Evolutionary conservation across 768 basidiomycete species (phyloP).

Genomic region (Boletus huronensis): DNA sequence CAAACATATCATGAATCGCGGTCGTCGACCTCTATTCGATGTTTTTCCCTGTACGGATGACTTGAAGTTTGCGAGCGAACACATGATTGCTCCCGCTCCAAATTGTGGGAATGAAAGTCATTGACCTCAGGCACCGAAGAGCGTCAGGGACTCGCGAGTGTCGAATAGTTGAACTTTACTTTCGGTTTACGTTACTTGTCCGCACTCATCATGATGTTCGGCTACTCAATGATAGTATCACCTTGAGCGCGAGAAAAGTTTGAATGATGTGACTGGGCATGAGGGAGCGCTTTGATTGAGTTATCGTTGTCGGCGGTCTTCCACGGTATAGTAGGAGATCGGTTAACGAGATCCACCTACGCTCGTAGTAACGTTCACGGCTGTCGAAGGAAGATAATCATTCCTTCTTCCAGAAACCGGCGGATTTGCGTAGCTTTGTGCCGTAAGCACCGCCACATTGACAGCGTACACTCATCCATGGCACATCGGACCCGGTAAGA

Average conservation of each 20-base stretch:
- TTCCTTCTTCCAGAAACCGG: too few relatives aligned
- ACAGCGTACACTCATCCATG: neutral
- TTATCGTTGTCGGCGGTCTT: too few relatives aligned
- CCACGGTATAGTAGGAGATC: too few relatives aligned
- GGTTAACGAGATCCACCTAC: too few relatives aligned
- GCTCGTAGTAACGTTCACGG: too few relatives aligned
- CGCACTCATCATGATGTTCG: too few relatives aligned
- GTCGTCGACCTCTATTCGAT: neutral
- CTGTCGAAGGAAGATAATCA: too few relatives aligned
- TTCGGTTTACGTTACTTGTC: neutral
- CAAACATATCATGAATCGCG: neutral
- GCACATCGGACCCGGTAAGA: neutral
- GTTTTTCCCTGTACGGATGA: neutral
- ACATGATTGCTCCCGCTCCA: neutral
- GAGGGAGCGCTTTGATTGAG: neutral
- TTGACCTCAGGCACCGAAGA: neutral
- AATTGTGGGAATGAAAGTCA: neutral
- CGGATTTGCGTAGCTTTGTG: neutral
- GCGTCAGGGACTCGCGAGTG: neutral
- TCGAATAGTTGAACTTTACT: neutral
- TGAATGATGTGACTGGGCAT: neutral
- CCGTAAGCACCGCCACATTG: neutral
- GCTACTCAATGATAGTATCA: neutral
- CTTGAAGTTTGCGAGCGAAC: neutral
- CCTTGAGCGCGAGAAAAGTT: neutral